Percentiles rank a stretch among this genome's conserved stretches.
Evolutionary conservation across 2,329 filamentous ascomycete genomes (phyloP).

Genomic region (Penicillium sp.): DNA sequence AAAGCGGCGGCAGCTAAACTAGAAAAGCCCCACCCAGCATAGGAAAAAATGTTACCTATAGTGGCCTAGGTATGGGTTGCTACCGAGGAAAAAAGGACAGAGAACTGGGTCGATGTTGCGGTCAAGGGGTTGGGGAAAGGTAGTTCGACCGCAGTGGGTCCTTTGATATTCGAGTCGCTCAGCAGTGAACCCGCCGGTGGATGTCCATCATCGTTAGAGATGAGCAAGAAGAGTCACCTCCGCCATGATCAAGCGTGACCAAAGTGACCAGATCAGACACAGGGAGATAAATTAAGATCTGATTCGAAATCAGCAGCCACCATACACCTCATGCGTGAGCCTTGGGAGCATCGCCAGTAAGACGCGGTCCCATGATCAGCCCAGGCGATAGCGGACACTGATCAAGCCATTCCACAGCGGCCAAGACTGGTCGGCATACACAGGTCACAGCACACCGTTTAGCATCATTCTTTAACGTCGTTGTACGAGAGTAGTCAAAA

Average conservation of each 20-base stretch:
- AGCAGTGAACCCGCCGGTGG: not conserved
- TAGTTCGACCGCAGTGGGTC: constrained; percentile 23
- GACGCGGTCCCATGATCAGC: constrained; percentile 20
- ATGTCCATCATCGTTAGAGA: not conserved
- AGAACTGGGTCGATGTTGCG: constrained; percentile 20
- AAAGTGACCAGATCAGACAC: not conserved
- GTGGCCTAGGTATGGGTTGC: not conserved
- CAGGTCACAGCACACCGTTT: not conserved
- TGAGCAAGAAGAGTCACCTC: not conserved
- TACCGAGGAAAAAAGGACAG: not conserved
- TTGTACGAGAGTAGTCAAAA: too few relatives aligned
- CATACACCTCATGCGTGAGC: not conserved
- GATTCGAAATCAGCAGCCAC: not conserved
- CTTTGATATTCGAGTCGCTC: constrained; percentile 6
- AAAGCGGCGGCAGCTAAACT: constrained; percentile 17
- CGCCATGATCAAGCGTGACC: not conserved
- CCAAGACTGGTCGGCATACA: not conserved
- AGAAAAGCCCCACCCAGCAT: constrained; percentile 13
- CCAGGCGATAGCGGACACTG: constrained; percentile 18
- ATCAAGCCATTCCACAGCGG: constrained; percentile 7
- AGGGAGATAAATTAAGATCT: not conserved
- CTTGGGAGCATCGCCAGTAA: not conserved
- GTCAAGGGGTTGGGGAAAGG: constrained; percentile 26
- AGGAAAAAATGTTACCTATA: constrained; percentile 14
- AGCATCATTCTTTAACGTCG: not conserved